A percentile compares a stretch with the other conserved stretches of the same genome.
phyloP scores from a whole-genome alignment of 108 stramenopile species.

The Stephanodiscus minutulus region DNA sequence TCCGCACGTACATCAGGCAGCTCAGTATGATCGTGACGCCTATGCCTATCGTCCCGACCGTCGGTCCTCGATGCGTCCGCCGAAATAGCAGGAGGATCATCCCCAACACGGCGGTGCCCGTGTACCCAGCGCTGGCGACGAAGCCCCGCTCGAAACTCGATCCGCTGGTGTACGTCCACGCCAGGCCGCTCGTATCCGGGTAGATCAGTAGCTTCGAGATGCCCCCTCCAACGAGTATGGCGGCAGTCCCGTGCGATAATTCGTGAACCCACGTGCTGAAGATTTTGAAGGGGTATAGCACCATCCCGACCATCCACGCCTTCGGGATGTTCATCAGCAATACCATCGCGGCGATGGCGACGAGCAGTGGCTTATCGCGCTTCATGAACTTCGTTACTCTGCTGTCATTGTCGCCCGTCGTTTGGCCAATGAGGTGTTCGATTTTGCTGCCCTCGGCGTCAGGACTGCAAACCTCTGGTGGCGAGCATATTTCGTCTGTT shows the following conservation, averaged over 20 bases:
- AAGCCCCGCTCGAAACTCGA: slow-evolving; percentile 35
- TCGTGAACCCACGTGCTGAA: slow-evolving; percentile 67
- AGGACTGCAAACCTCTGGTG: slow-evolving; percentile 21
- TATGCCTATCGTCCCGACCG: slow-evolving; percentile 45
- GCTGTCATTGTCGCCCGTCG: slow-evolving; percentile 7
- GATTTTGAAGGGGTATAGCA: slow-evolving; percentile 56
- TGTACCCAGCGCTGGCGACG: slow-evolving; percentile 52
- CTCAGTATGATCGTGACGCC: slow-evolving; percentile 44
- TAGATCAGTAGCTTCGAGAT: slow-evolving; percentile 42
- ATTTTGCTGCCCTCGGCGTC: slow-evolving; percentile 14
- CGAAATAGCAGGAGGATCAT: slow-evolving; percentile 52
- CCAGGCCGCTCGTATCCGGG: slow-evolving; percentile 49
- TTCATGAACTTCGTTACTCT: slow-evolving; percentile 9
- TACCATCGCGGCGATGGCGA: slow-evolving; percentile 26
- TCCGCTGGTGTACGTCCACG: slow-evolving; percentile 30
- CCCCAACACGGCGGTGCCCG: slow-evolving; percentile 54
- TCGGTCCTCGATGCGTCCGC: slow-evolving; percentile 47
- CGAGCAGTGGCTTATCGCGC: slow-evolving; percentile 46
- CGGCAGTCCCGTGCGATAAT: slow-evolving; percentile 53
- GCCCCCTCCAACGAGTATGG: slow-evolving; percentile 45
- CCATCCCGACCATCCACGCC: slow-evolving; percentile 19
- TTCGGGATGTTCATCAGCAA: slow-evolving; percentile 44
- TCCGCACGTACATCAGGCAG: slow-evolving; percentile 42
- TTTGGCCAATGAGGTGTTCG: slow-evolving; percentile 7
- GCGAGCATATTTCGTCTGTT: slow-evolving; percentile 13